Percentiles rank a stretch among this genome's conserved stretches.
Evolutionary conservation across 2,329 filamentous ascomycete genomes (phyloP).

Genomic region (Colletotrichum spinosum): DNA sequence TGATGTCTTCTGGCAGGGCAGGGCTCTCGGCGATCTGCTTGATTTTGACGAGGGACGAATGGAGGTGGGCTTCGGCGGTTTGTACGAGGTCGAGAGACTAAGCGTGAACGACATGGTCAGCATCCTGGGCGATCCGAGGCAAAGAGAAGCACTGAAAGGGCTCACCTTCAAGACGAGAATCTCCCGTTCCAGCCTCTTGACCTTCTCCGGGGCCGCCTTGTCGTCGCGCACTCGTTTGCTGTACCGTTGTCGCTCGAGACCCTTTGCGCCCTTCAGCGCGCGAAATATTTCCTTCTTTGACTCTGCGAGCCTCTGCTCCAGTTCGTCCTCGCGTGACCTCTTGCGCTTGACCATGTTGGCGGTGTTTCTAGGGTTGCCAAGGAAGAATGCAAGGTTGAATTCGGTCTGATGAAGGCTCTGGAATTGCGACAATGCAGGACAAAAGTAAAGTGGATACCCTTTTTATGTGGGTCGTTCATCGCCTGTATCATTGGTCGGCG

Average conservation of each 20-base stretch:
- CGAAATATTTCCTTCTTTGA: constrained; percentile 71
- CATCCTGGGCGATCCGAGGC: not conserved
- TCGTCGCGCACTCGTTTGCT: constrained; percentile 67
- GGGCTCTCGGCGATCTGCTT: constrained; percentile 63
- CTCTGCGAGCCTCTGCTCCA: constrained; percentile 64
- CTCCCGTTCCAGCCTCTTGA: constrained; percentile 72
- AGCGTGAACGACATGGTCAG: constrained; percentile 17
- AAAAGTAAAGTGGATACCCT: constrained; percentile 23
- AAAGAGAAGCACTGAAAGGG: not conserved
- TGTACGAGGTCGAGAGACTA: constrained; percentile 69
- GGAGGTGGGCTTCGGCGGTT: constrained; percentile 67
- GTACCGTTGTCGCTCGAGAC: constrained; percentile 82
- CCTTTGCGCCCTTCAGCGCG: constrained; percentile 78
- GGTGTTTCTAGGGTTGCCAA: not conserved
- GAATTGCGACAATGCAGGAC: constrained; percentile 8
- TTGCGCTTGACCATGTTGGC: constrained; percentile 69
- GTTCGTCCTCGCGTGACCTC: constrained; percentile 56
- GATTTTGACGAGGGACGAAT: constrained; percentile 65
- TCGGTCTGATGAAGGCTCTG: not conserved
- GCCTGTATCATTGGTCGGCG: not conserved
- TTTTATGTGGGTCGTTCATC: constrained; percentile 16
- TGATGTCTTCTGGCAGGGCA: constrained; percentile 62
- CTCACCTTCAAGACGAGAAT: constrained; percentile 65
- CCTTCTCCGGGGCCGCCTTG: constrained; percentile 59
- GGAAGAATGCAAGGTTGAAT: too few relatives aligned